Base-by-base conservation (phyloP, 2,329 filamentous ascomycete species). In the Talaromyces sp. region DNA sequence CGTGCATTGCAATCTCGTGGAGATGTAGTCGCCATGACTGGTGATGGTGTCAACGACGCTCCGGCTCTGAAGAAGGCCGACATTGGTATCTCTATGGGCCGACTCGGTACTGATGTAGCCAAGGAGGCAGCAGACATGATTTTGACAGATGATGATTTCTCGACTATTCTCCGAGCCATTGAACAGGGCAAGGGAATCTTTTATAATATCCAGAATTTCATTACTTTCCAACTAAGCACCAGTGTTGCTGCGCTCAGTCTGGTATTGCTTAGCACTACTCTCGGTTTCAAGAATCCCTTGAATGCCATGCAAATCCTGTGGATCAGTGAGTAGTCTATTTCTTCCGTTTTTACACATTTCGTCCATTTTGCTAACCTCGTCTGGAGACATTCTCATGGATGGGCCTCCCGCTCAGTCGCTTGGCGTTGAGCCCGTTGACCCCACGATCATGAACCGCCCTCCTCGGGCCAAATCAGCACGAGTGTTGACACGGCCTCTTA, bases 251-350 rank as follows among this genome's bases (percentile, higher is more conserved):
- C 94, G 56, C 79, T 99, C 61, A 91, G 89, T 52, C 81, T 99
- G 49, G 94, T 99, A 16, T 85, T 99, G 62, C 75, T 99, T 66
- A 97, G 92, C 79, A 97, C 91, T 27, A 88, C 90, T 63, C 82
- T 97, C 56, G 94, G 94, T 35, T 94, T 95, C 77, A 92, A 91
- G 75, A 96, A 94, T 70, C 95, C 94, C 41, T 81, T 99, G 55
- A 99, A 99, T 71, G 91, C 94, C 45, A 99, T 99, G 94, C 94
- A 99, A 77, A 99, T 99, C 77, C 82, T 99, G 37, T 99, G 94
- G 94, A 99, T 99, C 68, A 99, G 93, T 97, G 78, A 78, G 91
- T 83, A 43, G 20, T 16, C 6, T 24, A 10, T 40, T n/a, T 37
- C n/a, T 47, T 45, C 16, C 27, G 36, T n/a, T 37, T 14, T 47